phyloP scores from a whole-genome alignment of 257 asterid species.

The Handroanthus guayacan region DNA sequence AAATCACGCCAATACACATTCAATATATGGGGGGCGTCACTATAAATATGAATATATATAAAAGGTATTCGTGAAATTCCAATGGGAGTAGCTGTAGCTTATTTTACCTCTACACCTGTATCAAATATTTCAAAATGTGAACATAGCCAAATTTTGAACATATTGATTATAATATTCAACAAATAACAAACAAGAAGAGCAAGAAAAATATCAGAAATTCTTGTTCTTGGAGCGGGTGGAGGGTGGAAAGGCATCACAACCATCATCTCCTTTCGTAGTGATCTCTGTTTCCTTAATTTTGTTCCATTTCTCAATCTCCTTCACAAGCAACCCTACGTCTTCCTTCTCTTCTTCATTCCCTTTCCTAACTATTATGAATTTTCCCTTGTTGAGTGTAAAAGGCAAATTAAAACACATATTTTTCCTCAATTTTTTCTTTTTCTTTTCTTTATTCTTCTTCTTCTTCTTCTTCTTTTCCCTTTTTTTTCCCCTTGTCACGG shows the following conservation, averaged over 20 bases:
- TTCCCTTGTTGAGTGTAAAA: slow-evolving; percentile 49
- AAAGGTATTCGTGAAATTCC: too few species aligned
- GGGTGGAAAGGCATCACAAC: not conserved
- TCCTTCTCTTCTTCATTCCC: slow-evolving; percentile 33
- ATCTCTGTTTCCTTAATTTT: slow-evolving; percentile 3
- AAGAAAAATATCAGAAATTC: not conserved
- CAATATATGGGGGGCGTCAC: too few species aligned
- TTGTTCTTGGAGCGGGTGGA: not conserved
- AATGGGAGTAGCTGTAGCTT: too few species aligned
- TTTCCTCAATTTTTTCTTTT: not conserved
- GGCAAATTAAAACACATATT: slow-evolving; percentile 56
- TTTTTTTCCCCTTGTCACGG: too few species aligned
- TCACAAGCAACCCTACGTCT: slow-evolving; percentile 36
- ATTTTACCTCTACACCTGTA: too few species aligned
- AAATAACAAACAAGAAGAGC: not conserved
- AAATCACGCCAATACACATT: too few species aligned
- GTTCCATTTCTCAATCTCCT: slow-evolving; percentile 42
- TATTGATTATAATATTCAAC: not conserved
- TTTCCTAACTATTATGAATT: slow-evolving; percentile 31
- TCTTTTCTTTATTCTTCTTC: too few species aligned
- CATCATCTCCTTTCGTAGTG: slow-evolving; percentile 1
- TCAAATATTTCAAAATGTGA: too few species aligned
- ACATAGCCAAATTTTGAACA: too few species aligned
- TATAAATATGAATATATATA: too few species aligned
- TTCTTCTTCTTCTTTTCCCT: too few species aligned